Evolutionary conservation across 2,329 filamentous ascomycete species (phyloP).

Genomic region (Aspergillus novoparasiticus): DNA sequence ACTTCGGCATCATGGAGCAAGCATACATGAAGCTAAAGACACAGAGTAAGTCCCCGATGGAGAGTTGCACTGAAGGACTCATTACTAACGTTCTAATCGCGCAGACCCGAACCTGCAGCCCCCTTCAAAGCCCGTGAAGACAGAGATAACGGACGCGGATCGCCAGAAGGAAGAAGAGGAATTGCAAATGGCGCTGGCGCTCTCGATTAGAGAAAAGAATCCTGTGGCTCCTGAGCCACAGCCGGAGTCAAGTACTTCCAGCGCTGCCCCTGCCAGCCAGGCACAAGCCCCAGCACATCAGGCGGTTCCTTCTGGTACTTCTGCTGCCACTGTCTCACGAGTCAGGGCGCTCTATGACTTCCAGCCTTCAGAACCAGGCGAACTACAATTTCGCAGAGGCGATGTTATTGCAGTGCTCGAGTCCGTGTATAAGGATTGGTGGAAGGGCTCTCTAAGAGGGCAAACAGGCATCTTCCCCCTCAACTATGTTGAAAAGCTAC

Average conservation of each 20-base stretch:
- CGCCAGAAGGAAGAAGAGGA: slow-evolving; percentile 96
- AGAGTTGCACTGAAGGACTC: background rate
- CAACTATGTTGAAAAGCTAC: slow-evolving; percentile 97
- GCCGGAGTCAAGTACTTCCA: slow-evolving; percentile 40
- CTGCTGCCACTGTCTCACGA: slow-evolving; percentile 91
- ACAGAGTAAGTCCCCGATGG: slow-evolving; percentile 52
- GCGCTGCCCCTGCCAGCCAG: slow-evolving; percentile 39
- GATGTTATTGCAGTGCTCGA: slow-evolving; percentile 97
- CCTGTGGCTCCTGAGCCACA: slow-evolving; percentile 40
- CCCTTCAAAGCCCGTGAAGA: slow-evolving; percentile 91
- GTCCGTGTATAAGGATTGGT: slow-evolving; percentile 99
- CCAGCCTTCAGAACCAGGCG: slow-evolving; percentile 86
- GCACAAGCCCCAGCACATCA: slow-evolving; percentile 52
- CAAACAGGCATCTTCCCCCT: slow-evolving; percentile 97
- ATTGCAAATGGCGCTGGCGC: slow-evolving; percentile 88
- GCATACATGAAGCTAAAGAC: slow-evolving; percentile 86
- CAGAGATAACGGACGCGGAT: slow-evolving; percentile 84
- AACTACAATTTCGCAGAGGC: slow-evolving; percentile 93
- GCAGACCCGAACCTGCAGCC: slow-evolving; percentile 85
- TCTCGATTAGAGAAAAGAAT: slow-evolving; percentile 86
- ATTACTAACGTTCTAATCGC: slow-evolving; percentile 36
- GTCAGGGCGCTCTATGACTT: slow-evolving; percentile 95
- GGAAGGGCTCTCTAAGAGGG: slow-evolving; percentile 91
- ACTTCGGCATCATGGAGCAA: slow-evolving; percentile 96
- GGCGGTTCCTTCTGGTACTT: slow-evolving; percentile 76